Base-by-base conservation (phyloP, 805 yeast genomes). In the Saccharomycopsis sp. region DNA sequence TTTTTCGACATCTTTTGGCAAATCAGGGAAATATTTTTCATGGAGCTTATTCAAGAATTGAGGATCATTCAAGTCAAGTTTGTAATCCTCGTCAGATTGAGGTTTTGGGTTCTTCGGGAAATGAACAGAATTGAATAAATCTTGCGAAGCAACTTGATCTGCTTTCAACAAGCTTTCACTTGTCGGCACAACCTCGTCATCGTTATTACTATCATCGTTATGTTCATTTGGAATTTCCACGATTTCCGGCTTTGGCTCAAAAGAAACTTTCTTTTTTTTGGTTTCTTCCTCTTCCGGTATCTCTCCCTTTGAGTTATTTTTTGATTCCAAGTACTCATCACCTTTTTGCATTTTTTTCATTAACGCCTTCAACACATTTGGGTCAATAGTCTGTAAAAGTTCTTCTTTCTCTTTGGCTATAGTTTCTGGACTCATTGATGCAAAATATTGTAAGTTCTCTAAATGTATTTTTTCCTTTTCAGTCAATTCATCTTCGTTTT, bases 21-120 rank as follows among this genome's bases (percentile, higher is more conserved):
- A 67, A 53, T 88, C 90, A 1, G 99, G 97, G 63, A 80, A 93
- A 63, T 77, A 90, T 57, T 84, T 85, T 21, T 79, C 83, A 56
- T 88, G 93, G 41, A 93, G 65, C 56, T 87, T 81, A 22, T 79
- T 79, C 53, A 79, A 73, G 59, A 89, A 89, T 8, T 81, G 71
- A 1, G 94, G 93, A 60, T 83, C 95, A 56, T 83, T 68, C 4
- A 85, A 60, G 53, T 85, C 88, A 27, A 81, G 53, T 19, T 62
- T 63, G 38, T 55, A 48, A 11, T 61, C 59, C 1, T 66, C 67
- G 4, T 55, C 58, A 1, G 51, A 53, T 16, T 57, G 56, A 2
- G 56, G 47, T 27, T 56, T 56, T 4, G 85, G 83, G 40, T 49
- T 46, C 35, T 71, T 75, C 1, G 84, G 75, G 53, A 85, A 85